Conservation (phyloP, 352 stramenopile species). For the Phytophthora nicotianae region DNA sequence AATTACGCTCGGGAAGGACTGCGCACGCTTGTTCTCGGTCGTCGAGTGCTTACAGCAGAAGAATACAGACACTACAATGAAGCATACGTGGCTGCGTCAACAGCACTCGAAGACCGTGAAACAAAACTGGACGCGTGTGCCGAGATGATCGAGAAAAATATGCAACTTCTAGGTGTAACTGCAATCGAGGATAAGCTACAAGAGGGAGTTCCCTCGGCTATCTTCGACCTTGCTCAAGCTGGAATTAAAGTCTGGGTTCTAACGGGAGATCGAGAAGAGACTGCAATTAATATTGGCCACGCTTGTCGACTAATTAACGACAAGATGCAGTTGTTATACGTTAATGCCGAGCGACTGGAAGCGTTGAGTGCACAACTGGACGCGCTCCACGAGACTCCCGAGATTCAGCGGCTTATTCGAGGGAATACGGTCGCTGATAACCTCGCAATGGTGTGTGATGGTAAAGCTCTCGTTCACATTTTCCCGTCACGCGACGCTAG, state of each 20-base stretch:
- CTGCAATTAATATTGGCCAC: conserved; percentile 97
- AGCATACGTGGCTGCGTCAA: conserved; percentile 57
- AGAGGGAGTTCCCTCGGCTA: conserved; percentile 92
- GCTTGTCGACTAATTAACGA: conserved; percentile 77
- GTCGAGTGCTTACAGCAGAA: conserved; percentile 45
- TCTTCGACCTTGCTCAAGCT: conserved; percentile 91
- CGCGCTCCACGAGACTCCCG: conserved; percentile 42
- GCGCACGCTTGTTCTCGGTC: conserved; percentile 76
- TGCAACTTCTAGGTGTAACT: conserved; percentile 91
- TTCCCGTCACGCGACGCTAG: conserved; percentile 64
- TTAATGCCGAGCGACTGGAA: conserved; percentile 57
- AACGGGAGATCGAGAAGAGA: conserved; percentile 98
- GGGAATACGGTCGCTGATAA: conserved; percentile 43
- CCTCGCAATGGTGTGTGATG: conserved; percentile 69
- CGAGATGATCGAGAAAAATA: conserved; percentile 66
- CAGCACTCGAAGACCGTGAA: conserved; percentile 57
- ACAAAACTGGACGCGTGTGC: conserved; percentile 59
- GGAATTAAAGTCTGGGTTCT: conserved; percentile 98
- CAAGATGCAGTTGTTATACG: conserved; percentile 69
- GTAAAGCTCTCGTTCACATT: conserved; percentile 68
- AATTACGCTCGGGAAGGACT: conserved; percentile 79
- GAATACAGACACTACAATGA: conserved; percentile 70
- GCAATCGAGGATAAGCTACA: conserved; percentile 98
- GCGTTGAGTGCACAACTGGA: conserved; percentile 54
- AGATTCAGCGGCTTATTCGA: conserved; percentile 53